These are phyloP conservation scores for Podospora appendiculata DNA, from an alignment of 495 filamentous ascomycete species.

Conservation along the genomic window DNA sequence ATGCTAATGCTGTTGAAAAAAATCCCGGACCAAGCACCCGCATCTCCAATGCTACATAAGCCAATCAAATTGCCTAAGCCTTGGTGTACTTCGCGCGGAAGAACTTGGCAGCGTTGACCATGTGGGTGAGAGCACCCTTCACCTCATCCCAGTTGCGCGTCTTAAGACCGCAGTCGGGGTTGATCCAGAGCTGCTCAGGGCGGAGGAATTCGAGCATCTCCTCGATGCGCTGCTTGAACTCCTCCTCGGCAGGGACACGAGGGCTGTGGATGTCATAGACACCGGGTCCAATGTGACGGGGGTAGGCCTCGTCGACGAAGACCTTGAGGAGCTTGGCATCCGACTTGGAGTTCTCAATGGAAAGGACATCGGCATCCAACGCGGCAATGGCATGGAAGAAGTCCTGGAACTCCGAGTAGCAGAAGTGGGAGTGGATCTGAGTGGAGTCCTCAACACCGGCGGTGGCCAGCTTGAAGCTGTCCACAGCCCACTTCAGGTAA, in stretches of 20 bases:
- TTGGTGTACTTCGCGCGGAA: constrained; percentile 78
- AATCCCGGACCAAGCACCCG: constrained; percentile 18
- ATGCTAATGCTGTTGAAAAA: constrained; percentile 34
- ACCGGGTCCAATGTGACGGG: constrained; percentile 94
- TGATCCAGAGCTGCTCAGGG: constrained; percentile 95
- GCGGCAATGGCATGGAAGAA: constrained; percentile 99
- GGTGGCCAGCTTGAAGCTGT: constrained; percentile 91
- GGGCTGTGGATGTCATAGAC: constrained; percentile 99
- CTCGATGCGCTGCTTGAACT: constrained; percentile 93
- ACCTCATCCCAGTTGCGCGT: constrained; percentile 95
- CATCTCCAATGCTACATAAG: constrained; percentile 1
- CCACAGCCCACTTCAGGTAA: constrained; percentile 94
- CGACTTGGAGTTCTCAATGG: constrained; percentile 99
- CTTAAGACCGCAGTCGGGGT: constrained; percentile 98
- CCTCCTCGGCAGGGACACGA: constrained; percentile 86
- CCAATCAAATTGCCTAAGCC: constrained; percentile 13
- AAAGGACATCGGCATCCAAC: constrained; percentile 93
- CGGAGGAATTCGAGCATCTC: constrained; percentile 87
- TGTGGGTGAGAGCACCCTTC: constrained; percentile 82
- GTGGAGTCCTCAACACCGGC: constrained; percentile 86
- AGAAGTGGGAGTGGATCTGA: constrained; percentile 99
- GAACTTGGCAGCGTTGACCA: constrained; percentile 94
- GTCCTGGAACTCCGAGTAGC: constrained; percentile 99
- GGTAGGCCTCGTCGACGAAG: constrained; percentile 94
- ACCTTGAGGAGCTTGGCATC: constrained; percentile 98